phyloP scores from a whole-genome alignment of 768 basidiomycete genomes.

The Rhizopogon roseolus region DNA sequence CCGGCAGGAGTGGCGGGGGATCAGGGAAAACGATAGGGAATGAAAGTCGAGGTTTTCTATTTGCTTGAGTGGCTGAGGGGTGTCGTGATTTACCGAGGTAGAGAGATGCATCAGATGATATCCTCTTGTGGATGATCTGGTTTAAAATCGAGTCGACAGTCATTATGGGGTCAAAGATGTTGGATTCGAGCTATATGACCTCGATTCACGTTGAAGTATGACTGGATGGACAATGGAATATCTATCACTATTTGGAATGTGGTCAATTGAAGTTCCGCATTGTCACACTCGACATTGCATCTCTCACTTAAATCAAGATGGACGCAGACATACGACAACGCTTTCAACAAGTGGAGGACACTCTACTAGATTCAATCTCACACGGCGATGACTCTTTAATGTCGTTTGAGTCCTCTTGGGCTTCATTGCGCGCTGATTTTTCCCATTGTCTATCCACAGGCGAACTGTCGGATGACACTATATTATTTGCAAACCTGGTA shows the following conservation, averaged over 20 bases:
- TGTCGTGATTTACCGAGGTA: too few species aligned
- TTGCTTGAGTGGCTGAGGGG: too few species aligned
- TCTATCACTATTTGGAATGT: background rate
- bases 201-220: background rate
- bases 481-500: background rate
- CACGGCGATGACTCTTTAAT: background rate
- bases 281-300: background rate
- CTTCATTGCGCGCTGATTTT: background rate
- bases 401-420: background rate
- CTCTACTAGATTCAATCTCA: background rate
- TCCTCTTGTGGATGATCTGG: too few species aligned
- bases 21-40: too few species aligned
- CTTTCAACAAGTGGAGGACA: background rate
- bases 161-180: background rate
- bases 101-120: too few species aligned
- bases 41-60: too few species aligned
- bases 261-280: conserved; percentile 4
- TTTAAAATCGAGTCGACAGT: background rate
- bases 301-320: background rate
- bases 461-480: background rate
- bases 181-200: background rate
- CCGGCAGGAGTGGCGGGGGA: too few species aligned
- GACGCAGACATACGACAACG: conserved; percentile 1
- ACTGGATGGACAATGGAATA: background rate
- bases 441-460: background rate